Evolutionary conservation across 2,329 filamentous ascomycete genomes (phyloP).

Genomic region (Colletotrichum phormii): DNA sequence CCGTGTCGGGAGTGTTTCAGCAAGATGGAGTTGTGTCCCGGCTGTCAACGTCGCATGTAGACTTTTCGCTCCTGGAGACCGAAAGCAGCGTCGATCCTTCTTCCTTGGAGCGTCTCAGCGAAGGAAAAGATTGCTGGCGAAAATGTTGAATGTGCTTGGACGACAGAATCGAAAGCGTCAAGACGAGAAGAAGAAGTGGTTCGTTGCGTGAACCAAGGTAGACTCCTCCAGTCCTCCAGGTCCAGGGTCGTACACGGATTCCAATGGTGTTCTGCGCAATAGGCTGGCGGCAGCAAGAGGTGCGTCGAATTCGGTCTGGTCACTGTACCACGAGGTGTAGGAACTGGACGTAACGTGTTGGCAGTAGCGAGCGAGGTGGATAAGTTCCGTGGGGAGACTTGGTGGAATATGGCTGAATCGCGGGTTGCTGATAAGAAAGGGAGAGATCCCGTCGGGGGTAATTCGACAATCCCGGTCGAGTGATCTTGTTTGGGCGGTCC

Average conservation of each 20-base stretch:
- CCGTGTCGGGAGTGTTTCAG: slow-evolving; percentile 37
- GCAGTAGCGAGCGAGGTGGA: background rate
- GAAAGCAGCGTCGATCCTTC: slow-evolving; percentile 14
- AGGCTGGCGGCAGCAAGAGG: slow-evolving; percentile 42
- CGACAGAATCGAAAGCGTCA: background rate
- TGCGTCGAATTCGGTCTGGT: slow-evolving; percentile 32
- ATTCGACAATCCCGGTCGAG: slow-evolving; percentile 30
- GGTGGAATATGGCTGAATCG: slow-evolving; percentile 8
- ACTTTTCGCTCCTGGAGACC: background rate
- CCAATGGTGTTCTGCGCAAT: slow-evolving; percentile 42
- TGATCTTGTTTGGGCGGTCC: background rate
- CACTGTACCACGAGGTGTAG: slow-evolving; percentile 2
- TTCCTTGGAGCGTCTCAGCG: slow-evolving; percentile 1
- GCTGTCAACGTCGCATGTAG: slow-evolving; percentile 28
- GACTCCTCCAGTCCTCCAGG: background rate
- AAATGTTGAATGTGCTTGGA: background rate
- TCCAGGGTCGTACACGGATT: slow-evolving; percentile 36
- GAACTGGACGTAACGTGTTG: slow-evolving; percentile 3
- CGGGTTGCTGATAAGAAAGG: slow-evolving; percentile 21
- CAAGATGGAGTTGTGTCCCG: slow-evolving; percentile 12
- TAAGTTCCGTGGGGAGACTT: background rate
- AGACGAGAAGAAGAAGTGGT: background rate
- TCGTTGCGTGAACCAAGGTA: background rate
- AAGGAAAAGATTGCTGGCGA: background rate
- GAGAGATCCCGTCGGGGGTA: slow-evolving; percentile 11